phyloP scores from a whole-genome alignment of 345 rosid genomes.

The Crucihimalaya himalaica region DNA sequence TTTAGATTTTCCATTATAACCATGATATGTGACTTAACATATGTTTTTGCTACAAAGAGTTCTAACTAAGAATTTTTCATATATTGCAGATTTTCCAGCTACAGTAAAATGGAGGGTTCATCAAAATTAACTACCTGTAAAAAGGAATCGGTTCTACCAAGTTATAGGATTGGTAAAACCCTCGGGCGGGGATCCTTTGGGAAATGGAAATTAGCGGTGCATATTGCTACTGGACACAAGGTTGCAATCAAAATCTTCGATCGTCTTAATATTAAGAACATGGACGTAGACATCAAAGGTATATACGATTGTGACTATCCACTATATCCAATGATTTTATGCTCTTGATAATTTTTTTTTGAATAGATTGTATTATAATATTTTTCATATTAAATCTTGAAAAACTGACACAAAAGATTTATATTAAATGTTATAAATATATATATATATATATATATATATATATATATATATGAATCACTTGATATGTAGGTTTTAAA shows the following conservation, averaged over 20 bases:
- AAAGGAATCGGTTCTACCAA: constrained; percentile 47
- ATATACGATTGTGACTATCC: neutral
- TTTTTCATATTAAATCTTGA: neutral
- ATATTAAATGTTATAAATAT: no score
- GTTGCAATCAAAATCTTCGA: constrained; percentile 93
- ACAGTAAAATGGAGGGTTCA: constrained; percentile 50
- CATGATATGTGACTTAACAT: neutral
- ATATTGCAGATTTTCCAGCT: neutral
- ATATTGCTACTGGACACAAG: constrained; percentile 67
- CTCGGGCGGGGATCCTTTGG: constrained; percentile 84
- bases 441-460: no score
- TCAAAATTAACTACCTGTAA: constrained; percentile 42
- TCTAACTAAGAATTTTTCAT: neutral
- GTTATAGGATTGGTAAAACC: constrained; percentile 71
- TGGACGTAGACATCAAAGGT: constrained; percentile 80
- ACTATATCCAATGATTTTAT: neutral
- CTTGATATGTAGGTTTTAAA: neutral
- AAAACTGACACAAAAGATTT: neutral
- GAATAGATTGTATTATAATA: no score
- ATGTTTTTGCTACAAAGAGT: neutral
- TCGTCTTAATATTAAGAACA: constrained; percentile 59
- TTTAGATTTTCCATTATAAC: neutral
- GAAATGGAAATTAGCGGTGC: constrained; percentile 84
- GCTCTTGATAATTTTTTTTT: neutral
- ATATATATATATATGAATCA: no score